Conservation (phyloP, 768 basidiomycete genomes). For the Cystobasidium tubakii region DNA sequence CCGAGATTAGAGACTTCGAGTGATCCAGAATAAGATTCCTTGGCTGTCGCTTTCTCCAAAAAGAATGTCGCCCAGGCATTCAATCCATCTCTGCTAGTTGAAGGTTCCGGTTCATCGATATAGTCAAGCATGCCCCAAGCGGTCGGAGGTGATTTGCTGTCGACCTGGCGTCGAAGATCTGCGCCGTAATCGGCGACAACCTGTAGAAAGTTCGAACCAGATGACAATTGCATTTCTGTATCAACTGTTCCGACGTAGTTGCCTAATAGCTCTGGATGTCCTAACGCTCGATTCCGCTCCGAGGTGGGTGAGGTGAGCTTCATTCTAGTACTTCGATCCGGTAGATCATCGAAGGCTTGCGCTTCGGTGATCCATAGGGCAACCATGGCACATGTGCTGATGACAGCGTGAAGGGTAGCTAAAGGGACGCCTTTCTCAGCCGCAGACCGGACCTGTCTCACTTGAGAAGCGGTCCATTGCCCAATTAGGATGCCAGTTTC, state of each 20-base stretch:
- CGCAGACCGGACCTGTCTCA: not conserved
- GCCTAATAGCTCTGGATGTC: not conserved
- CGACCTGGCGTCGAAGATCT: not conserved
- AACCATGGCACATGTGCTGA: not conserved
- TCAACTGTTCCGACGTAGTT: slow-evolving; percentile 3
- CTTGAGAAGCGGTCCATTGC: not conserved
- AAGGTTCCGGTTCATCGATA: not conserved
- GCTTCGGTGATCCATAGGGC: not conserved
- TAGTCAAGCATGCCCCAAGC: slow-evolving; percentile 6
- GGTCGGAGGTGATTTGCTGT: not conserved
- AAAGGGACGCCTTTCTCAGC: not conserved
- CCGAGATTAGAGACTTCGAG: slow-evolving; percentile 1
- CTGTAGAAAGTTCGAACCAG: not conserved
- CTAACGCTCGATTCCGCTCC: not conserved
- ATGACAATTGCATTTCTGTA: not conserved
- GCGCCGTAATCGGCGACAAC: not conserved
- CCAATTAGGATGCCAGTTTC: not conserved
- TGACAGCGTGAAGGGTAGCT: not conserved
- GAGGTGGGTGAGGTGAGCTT: not conserved
- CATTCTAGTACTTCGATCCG: not conserved
- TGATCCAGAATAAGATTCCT: not conserved
- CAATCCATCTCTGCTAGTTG: not conserved
- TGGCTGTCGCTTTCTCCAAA: not conserved
- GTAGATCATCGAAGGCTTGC: not conserved
- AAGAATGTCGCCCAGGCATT: not conserved